These are phyloP conservation scores for Stagonosporopsis cucurbitacearum DNA, from an alignment of 2,329 filamentous ascomycete species.

Conservation along the genomic window DNA sequence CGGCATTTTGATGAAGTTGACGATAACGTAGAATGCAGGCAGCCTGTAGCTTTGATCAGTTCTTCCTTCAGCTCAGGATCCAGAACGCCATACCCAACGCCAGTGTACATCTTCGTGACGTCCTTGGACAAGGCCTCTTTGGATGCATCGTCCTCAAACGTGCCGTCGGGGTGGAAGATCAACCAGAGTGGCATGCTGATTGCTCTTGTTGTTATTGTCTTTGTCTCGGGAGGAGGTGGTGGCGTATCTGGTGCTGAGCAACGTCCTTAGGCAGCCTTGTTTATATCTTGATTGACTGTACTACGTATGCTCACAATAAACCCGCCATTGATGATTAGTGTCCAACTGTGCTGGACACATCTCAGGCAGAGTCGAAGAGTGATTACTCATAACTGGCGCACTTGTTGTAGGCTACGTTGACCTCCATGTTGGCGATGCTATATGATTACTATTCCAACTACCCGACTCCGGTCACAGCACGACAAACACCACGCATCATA, in stretches of 20 bases:
- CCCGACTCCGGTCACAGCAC: neutral
- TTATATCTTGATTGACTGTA: no score
- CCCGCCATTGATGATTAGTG: neutral
- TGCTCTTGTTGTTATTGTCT: conserved; percentile 18
- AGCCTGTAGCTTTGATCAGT: conserved; percentile 24
- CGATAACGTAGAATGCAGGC: conserved; percentile 53
- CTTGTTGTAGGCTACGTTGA: neutral
- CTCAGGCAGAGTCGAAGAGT: no score
- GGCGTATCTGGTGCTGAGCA: neutral
- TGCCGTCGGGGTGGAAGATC: conserved; percentile 47
- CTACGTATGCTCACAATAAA: no score
- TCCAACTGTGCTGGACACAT: neutral
- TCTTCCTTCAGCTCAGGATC: neutral
- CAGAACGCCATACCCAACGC: conserved; percentile 20
- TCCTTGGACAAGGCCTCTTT: conserved; percentile 43
- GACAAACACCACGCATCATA: neutral
- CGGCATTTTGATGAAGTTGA: conserved; percentile 45
- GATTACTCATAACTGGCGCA: neutral
- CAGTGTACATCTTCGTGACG: conserved; percentile 50
- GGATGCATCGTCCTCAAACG: conserved; percentile 40
- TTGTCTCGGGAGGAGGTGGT: neutral
- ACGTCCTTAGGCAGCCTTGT: neutral
- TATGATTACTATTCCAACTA: conserved; percentile 11
- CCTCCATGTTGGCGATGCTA: neutral
- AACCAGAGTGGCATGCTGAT: conserved; percentile 50